phyloP scores from a whole-genome alignment of 2,329 filamentous ascomycete genomes.

The Penicillium sp. region DNA sequence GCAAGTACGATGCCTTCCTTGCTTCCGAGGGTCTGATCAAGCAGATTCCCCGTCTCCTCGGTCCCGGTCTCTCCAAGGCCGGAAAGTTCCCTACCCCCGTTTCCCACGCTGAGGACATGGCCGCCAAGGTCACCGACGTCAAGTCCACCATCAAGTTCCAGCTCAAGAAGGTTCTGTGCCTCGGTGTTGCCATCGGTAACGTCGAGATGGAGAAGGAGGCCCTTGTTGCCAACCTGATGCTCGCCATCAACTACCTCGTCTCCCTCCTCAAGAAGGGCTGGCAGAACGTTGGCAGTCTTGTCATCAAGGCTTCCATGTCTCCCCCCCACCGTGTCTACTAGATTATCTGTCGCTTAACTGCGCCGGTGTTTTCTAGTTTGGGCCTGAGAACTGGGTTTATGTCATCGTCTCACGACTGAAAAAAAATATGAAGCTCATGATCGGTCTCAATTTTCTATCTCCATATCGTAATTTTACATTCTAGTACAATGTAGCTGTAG shows the following conservation, averaged over 20 bases:
- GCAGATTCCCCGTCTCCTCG: conserved; percentile 99
- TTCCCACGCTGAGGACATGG: conserved; percentile 93
- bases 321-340: conserved; percentile 98
- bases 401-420: conserved; percentile 32
- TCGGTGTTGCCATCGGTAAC: conserved; percentile 99
- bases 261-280: conserved; percentile 99
- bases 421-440: conserved; percentile 37
- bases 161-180: conserved; percentile 99
- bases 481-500: background rate
- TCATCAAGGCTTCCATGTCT: conserved; percentile 99
- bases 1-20: conserved; percentile 99
- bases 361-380: conserved; percentile 26
- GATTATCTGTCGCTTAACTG: conserved; percentile 37
- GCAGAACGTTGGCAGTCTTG: conserved; percentile 99
- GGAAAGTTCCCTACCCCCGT: conserved; percentile 99
- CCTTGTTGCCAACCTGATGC: conserved; percentile 97
- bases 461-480: conserved; percentile 4
- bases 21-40: conserved; percentile 97
- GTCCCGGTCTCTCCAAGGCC: conserved; percentile 97
- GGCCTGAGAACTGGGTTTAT: conserved; percentile 30
- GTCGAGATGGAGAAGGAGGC: conserved; percentile 96
- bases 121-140: conserved; percentile 96
- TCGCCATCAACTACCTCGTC: conserved; percentile 99
- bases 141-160: conserved; percentile 99
- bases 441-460: conserved; percentile 25